Base-by-base conservation (phyloP, 2,329 filamentous ascomycete species). In the Massarina eburnea region DNA sequence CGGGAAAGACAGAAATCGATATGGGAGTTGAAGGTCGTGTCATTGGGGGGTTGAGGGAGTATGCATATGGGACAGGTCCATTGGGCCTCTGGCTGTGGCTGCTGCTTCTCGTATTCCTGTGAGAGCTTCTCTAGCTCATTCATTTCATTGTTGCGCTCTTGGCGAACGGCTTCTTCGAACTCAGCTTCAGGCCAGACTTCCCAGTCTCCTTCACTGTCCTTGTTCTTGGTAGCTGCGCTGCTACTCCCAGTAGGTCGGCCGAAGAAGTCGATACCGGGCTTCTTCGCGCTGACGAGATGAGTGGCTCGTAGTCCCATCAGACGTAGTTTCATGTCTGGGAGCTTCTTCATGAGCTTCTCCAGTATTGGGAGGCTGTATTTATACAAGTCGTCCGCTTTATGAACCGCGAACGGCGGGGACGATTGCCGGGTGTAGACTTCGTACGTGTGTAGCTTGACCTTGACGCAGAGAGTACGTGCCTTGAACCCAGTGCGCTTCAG, bases 401-500 rank as follows among this genome's bases (percentile, higher is more conserved):
- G 80, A 1, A 96, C 78, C 0, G 91, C 84, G 54, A 85, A 87
- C 0, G 89, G 86, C 2, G 85, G 80, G 3, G 88, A 82, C 5
- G 82, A 80, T 65, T 99, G 94, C 24, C 94, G 80, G 0, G 91
- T 95, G 41, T 89, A 80, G 17, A 96, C 88, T 68, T 97, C 91
- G 59, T 92, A 99, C 0, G 91, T 96, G 66, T 96, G 89, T 7
- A 97, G 74, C 67, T 99, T 99, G 54, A 96, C 80, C 69, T 99
- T 99, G 27, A 99, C 74, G 18, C 90, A 89, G 1, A 99, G 73
- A 0, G 92, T 97, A n/a, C 90, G 82, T 1, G 92, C 92, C 68
- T 92, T 96, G 71, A 89, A 89, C 53, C 89, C 82, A 1, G 89
- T 89, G 20, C 83, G 81, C 46, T 80, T 78, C 73, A 97, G 78